Percentiles rank a stretch among this genome's conserved stretches.
These are phyloP conservation scores for Prunus padus DNA, from an alignment of 306 rosid genomes.

Conservation along the genomic window DNA sequence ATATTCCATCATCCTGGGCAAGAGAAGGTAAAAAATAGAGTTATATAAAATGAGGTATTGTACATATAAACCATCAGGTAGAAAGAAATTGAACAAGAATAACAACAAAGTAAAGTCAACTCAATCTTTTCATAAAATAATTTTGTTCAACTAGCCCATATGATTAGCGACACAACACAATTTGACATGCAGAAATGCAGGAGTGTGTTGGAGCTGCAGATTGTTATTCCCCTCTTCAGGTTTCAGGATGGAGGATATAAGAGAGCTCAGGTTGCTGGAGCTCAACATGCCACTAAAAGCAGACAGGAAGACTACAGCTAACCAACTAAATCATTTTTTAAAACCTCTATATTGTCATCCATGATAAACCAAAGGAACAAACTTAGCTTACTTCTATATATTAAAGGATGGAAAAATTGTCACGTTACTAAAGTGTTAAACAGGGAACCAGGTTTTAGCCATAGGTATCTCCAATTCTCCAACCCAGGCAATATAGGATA, in stretches of 20 bases:
- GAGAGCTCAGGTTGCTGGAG: neutral
- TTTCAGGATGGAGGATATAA: neutral
- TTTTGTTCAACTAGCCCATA: neutral
- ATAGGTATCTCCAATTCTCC: neutral
- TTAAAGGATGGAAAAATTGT: neutral
- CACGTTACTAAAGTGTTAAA: neutral
- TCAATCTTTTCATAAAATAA: conserved; percentile 1
- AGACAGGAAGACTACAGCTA: neutral
- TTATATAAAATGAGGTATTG: neutral
- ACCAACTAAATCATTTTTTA: neutral
- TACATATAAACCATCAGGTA: neutral
- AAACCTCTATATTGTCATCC: neutral
- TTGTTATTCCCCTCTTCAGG: neutral
- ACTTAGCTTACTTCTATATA: neutral
- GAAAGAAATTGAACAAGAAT: neutral
- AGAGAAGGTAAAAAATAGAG: neutral
- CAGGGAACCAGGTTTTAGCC: neutral
- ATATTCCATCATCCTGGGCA: conserved; percentile 46
- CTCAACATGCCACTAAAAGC: neutral
- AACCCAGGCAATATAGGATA: neutral
- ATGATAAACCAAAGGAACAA: neutral
- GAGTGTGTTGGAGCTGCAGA: neutral
- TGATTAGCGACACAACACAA: neutral
- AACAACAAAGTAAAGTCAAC: neutral
- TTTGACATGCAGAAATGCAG: neutral